Base-by-base conservation (phyloP, 2,329 filamentous ascomycete species). In the Fusarium incarnatum region DNA sequence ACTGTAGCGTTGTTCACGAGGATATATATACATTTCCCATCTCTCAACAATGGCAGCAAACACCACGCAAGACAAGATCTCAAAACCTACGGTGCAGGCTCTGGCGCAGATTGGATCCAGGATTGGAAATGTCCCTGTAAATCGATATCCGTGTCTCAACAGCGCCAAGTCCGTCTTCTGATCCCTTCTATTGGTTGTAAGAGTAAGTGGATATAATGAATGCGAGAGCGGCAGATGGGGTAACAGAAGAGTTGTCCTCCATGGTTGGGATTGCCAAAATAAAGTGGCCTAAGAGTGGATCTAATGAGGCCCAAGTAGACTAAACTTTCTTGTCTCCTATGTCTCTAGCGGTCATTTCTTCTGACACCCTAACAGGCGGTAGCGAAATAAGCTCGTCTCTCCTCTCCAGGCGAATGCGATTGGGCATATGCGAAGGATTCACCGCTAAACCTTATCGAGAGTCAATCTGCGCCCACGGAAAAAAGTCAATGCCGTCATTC, bases 401-500 rank as follows among this genome's bases (percentile, higher is more conserved):
- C n/a, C n/a, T n/a, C n/a, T n/a, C n/a, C n/a, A n/a, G n/a, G 34
- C 63, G 48, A 66, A 30, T 66, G 63, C 63, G 44, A 67, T 27
- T 8, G 15, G 40, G 22, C 12, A 9, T 18, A n/a, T 41, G n/a
- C 50, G 59, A 44, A 40, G 37, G 18, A 37, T 34, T 11, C 6
- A 11, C 3, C 25, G 52, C 64, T 67, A 68, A 68, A 41, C 64
- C 7, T 8, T 6, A 68, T 67, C 42, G 48, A 48, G 64, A 63
- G 15, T 67, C 63, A 68, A 67, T 67, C 64, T 3, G 64, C 64
- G 64, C 60, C 34, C 18, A 41, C 34, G 20, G 7, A 11, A 34
- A 45, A 50, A 53, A 68, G 64, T 68, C 64, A 48, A 68, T 67
- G 58, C 27, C 64, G 64, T 68, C 64, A 68, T 67, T 40, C 25